phyloP scores from a whole-genome alignment of 2,329 filamentous ascomycete species.

The Curvularia sp. region DNA sequence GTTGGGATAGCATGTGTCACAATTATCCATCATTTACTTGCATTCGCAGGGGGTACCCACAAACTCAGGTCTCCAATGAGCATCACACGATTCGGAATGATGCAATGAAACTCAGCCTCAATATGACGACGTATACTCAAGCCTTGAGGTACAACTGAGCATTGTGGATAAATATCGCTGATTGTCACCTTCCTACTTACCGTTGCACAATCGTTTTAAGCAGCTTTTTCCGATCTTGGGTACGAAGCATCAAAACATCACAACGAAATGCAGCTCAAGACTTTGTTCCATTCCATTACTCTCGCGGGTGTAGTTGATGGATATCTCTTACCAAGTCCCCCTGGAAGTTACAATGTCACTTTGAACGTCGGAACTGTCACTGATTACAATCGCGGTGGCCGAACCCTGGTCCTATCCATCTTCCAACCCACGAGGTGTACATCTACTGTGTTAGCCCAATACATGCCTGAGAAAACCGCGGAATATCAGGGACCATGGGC shows the following conservation, averaged over 20 bases:
- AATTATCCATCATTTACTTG: not conserved
- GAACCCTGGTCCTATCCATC: conserved; percentile 28
- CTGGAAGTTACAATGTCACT: conserved; percentile 31
- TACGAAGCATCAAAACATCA: not conserved
- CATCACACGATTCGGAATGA: not conserved
- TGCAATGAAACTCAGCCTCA: not conserved
- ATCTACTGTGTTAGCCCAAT: conserved; percentile 20
- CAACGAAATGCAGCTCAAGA: not conserved
- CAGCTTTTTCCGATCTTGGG: not conserved
- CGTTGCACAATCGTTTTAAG: not conserved
- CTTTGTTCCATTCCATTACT: not conserved
- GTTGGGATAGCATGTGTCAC: not conserved
- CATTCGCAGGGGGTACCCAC: not conserved
- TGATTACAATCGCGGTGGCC: conserved; percentile 27
- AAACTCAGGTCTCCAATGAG: not conserved
- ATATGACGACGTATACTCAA: not conserved
- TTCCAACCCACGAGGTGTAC: conserved; percentile 29
- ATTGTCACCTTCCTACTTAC: not conserved
- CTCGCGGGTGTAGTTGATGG: not conserved
- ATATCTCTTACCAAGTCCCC: conserved; percentile 24
- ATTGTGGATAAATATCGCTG: not conserved
- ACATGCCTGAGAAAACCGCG: conserved; percentile 33
- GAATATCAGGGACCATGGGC: conserved; percentile 25
- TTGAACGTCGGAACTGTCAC: conserved; percentile 26
- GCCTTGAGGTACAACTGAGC: too few species aligned